Evolutionary conservation across 306 rosid species (phyloP).

Genomic region (Fragaria ananassa): DNA sequence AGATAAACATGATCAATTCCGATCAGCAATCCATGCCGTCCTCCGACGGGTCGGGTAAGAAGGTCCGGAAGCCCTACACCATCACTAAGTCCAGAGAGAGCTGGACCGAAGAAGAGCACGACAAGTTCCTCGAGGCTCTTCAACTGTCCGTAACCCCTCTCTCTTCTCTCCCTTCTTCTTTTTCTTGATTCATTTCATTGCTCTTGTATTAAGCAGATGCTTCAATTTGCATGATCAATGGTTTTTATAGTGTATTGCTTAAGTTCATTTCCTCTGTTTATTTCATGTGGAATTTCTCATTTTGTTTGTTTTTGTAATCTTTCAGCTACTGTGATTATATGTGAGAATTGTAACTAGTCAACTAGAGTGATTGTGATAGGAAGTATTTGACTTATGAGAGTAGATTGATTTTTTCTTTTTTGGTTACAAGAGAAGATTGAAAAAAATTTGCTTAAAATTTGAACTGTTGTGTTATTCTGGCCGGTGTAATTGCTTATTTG

Average conservation of each 20-base stretch:
- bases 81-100: constrained; percentile 96
- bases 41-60: constrained; percentile 64
- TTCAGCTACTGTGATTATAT: background rate
- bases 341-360: no score
- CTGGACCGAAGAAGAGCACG: constrained; percentile 95
- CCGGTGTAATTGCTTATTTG: background rate
- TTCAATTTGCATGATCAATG: background rate
- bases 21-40: constrained; percentile 38
- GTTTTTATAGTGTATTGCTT: background rate
- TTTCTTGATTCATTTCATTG: background rate
- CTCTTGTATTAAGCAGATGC: background rate
- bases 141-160: constrained; percentile 52
- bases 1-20: constrained; percentile 37
- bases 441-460: background rate
- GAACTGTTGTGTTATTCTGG: constrained; percentile 1
- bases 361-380: background rate
- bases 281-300: background rate
- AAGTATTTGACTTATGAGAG: background rate
- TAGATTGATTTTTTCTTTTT: background rate
- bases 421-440: background rate
- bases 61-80: constrained; percentile 88
- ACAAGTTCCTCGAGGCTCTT: constrained; percentile 95
- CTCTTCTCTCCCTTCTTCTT: background rate
- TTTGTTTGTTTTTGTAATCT: background rate
- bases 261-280: background rate